Percentiles rank a stretch among this genome's conserved stretches.
These are phyloP conservation scores for Eremomyces bilateralis DNA, from an alignment of 495 filamentous ascomycete species.

Conservation along the genomic window DNA sequence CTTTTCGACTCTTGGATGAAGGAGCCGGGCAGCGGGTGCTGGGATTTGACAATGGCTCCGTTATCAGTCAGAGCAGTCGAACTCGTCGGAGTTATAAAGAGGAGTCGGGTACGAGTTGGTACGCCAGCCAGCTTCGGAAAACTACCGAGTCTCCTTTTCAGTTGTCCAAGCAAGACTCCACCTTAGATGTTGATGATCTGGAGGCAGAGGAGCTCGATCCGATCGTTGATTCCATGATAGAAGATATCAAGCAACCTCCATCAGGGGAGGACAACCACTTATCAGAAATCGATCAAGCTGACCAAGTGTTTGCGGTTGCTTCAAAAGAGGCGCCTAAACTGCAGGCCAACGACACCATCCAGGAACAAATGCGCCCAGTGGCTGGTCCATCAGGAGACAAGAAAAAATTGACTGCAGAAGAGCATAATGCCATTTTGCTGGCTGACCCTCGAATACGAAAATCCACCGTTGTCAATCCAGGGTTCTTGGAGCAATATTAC, in stretches of 20 bases:
- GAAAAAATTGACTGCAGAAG: constrained; percentile 52
- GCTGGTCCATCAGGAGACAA: too few species aligned
- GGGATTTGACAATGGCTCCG: constrained; percentile 44
- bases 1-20: constrained; percentile 64
- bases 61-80: constrained; percentile 42
- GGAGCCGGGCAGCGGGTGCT: constrained; percentile 53
- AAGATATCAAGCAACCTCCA: too few species aligned
- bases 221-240: background rate
- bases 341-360: background rate
- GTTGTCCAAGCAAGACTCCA: background rate
- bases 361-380: background rate
- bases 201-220: background rate
- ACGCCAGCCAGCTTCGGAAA: constrained; percentile 47
- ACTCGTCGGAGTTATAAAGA: constrained; percentile 40
- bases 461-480: constrained; percentile 69
- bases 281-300: background rate
- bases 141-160: background rate
- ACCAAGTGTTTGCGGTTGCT: background rate
- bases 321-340: background rate
- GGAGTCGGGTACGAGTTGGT: constrained; percentile 58
- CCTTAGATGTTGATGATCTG: background rate
- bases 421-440: constrained; percentile 69
- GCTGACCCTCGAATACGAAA: constrained; percentile 64
- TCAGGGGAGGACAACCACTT: background rate
- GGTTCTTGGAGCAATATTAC: constrained; percentile 86